Percentiles rank a stretch among this genome's conserved stretches.
Conservation (phyloP, 805 yeast genomes). For the Zygoascus tannicola region DNA sequence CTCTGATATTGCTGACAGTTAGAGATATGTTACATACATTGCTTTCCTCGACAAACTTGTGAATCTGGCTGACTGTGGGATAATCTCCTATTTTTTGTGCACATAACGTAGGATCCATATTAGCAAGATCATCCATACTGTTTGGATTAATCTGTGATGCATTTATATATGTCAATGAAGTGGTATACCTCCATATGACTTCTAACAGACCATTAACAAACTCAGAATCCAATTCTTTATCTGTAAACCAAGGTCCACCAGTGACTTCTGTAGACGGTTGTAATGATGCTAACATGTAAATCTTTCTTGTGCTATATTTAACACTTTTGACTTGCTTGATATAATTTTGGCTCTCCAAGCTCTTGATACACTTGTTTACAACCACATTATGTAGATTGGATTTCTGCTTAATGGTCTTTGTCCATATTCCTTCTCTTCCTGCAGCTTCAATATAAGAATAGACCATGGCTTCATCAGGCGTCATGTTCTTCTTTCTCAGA, state of each 20-base stretch:
- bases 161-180: slow-evolving; percentile 65
- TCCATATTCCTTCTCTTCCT: slow-evolving; percentile 95
- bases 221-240: slow-evolving; percentile 87
- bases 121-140: slow-evolving; percentile 40
- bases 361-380: slow-evolving; percentile 73
- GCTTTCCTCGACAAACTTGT: slow-evolving; percentile 59
- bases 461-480: slow-evolving; percentile 80
- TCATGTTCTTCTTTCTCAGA: slow-evolving; percentile 62
- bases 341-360: slow-evolving; percentile 67
- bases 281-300: slow-evolving; percentile 86
- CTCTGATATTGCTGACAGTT: slow-evolving; percentile 59
- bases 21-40: slow-evolving; percentile 79
- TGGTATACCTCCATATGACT: slow-evolving; percentile 81
- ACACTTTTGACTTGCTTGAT: slow-evolving; percentile 88
- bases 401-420: slow-evolving; percentile 78
- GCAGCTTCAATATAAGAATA: slow-evolving; percentile 87
- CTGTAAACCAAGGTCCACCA: slow-evolving; percentile 99
- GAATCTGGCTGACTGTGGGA: slow-evolving; percentile 65
- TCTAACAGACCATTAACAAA: slow-evolving; percentile 77
- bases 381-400: slow-evolving; percentile 87
- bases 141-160: slow-evolving; percentile 34
- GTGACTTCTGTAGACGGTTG: slow-evolving; percentile 95
- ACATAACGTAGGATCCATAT: slow-evolving; percentile 35
- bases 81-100: slow-evolving; percentile 23
- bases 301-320: slow-evolving; percentile 84